Evolutionary conservation across 2,329 filamentous ascomycete species (phyloP), one percentile per base, ranked within the genome.

Genomic region (Xenoacremonium recifei): DNA sequence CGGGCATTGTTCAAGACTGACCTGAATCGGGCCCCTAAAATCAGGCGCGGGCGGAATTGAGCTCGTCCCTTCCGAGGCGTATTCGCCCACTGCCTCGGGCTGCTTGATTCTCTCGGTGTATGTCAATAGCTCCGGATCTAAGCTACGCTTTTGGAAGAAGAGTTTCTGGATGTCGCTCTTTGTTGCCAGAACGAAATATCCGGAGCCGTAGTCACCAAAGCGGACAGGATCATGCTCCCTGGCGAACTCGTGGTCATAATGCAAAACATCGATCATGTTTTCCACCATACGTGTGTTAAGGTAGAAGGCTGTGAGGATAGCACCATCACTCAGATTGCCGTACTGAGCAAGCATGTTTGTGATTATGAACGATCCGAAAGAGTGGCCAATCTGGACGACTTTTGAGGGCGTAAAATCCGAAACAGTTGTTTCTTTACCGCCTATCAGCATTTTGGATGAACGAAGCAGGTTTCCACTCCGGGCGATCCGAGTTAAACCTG

Each of bases 331-430:
- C 37, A 74, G 61, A 37, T 65, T 55, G 2, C 75, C 75, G 52
- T 77, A 68, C 40, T 65, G 59, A 16, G 68, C 66, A 6, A 73
- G 72, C 9, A 82, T 62, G 31, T 65, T 69, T 59, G 75, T 78
- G 11, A 70, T 72, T 49, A 75, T 71, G 3, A 71, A 57, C 1
- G 76, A 77, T 13, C 79, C 79, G 51, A 77, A 82, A 2, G 71
- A 76, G 62, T 82, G 77, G 13, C 79, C 79, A 15, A 80, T 71
- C 54, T 82, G 77, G 15, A 80, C 64, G 37, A 79, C 62, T 55
- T 73, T 70, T 20, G 20, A 30, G 6, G 27, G 34, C 29, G 19
- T 34, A 18, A 16, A 27, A n/a, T 30, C 19, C n/a, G 13, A 13
- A 9, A 9, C 13, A 27, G 13, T 9, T 27, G 23, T 13, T 9